Conservation (phyloP, 495 filamentous ascomycete genomes). For the Bryoglossum gracile region DNA sequence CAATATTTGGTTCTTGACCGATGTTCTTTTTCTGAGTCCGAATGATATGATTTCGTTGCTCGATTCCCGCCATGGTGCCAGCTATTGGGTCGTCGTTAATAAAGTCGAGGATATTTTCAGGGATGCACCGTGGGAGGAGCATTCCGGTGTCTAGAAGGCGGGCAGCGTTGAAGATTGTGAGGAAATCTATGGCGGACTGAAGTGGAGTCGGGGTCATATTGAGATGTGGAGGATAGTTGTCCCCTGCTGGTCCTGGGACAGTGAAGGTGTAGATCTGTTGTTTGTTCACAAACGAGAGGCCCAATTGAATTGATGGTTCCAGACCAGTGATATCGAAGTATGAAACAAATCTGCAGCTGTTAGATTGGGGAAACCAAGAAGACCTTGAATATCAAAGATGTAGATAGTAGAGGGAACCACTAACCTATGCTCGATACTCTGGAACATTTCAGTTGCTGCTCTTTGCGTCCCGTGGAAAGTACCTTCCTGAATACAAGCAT, state of each 20-base stretch:
- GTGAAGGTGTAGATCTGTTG: not conserved
- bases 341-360: not conserved
- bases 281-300: not conserved
- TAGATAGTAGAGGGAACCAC: not conserved
- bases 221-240: not conserved
- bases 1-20: conserved; percentile 30
- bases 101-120: not conserved
- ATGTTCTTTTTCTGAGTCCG: not conserved
- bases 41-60: not conserved
- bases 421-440: not conserved
- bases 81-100: conserved; percentile 1
- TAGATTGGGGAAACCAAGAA: not conserved
- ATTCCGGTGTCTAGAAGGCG: not conserved
- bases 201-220: not conserved
- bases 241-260: not conserved
- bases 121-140: not conserved
- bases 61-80: conserved; percentile 1
- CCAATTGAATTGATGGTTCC: not conserved
- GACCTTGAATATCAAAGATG: not conserved
- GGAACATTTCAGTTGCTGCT: not conserved
- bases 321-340: not conserved
- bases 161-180: not conserved
- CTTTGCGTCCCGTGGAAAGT: not conserved
- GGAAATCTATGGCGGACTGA: not conserved
- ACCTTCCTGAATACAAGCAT: not conserved